A percentile compares a stretch with the other conserved stretches of the same genome.
Conservation (phyloP, 2,329 filamentous ascomycete species). For the Mycosphaerella sp. region DNA sequence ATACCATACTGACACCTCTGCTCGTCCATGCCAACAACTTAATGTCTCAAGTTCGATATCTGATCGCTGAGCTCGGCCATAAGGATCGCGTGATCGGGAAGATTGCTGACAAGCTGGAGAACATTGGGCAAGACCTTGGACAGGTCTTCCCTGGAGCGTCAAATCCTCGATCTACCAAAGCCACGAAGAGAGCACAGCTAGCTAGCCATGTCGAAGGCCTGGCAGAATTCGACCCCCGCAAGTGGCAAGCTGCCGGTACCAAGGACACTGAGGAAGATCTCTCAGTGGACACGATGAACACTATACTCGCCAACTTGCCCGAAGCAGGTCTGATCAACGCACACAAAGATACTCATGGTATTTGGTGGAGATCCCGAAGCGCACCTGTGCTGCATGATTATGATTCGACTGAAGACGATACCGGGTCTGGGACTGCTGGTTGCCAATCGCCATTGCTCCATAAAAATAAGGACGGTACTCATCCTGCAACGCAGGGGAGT, state of each 20-base stretch:
- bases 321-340: not conserved
- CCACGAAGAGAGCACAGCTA: conserved; percentile 46
- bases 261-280: conserved; percentile 1
- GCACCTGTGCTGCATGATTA: not conserved
- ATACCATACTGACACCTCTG: conserved; percentile 49
- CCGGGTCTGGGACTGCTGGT: not conserved
- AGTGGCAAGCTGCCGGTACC: conserved; percentile 33
- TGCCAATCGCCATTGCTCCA: not conserved
- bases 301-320: conserved; percentile 17
- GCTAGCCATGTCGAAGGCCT: conserved; percentile 50
- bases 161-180: conserved; percentile 41
- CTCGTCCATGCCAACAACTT: conserved; percentile 45
- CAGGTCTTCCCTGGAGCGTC: conserved; percentile 52
- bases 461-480: not conserved
- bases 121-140: conserved; percentile 49
- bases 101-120: conserved; percentile 53
- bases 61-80: conserved; percentile 47
- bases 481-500: not conserved
- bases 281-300: conserved; percentile 11
- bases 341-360: conserved; percentile 14
- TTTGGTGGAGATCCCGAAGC: conserved; percentile 34
- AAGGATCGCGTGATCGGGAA: conserved; percentile 56
- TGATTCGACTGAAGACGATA: not conserved
- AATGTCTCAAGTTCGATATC: conserved; percentile 42
- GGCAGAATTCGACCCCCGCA: conserved; percentile 46